These are phyloP conservation scores for Drechslerella stenobrocha DNA, from an alignment of 2,329 filamentous ascomycete genomes.

Conservation along the genomic window DNA sequence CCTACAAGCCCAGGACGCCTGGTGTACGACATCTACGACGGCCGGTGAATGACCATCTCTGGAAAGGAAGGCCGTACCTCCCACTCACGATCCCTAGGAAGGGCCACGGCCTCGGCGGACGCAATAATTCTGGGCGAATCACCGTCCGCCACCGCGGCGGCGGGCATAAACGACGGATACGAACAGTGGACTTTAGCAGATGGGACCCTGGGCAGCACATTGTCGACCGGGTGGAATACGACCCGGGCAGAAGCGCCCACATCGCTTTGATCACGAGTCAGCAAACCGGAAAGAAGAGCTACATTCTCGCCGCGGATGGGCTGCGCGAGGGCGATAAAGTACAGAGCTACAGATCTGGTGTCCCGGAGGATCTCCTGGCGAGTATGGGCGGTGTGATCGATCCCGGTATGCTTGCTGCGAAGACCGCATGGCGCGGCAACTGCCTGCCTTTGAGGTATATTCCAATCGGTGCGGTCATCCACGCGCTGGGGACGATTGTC, in stretches of 20 bases:
- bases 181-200: constrained; percentile 86
- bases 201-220: constrained; percentile 76
- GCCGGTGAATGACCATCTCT: constrained; percentile 93
- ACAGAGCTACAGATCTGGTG: constrained; percentile 87
- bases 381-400: constrained; percentile 93
- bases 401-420: constrained; percentile 91
- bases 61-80: constrained; percentile 84
- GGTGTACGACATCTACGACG: constrained; percentile 88
- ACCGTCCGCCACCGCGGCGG: constrained; percentile 91
- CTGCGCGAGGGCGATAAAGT: constrained; percentile 88
- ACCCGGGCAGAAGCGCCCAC: constrained; percentile 88
- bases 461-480: constrained; percentile 88
- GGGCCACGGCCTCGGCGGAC: constrained; percentile 86
- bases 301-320: constrained; percentile 93
- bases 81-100: constrained; percentile 88
- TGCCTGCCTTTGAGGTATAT: constrained; percentile 95
- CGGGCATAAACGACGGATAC: constrained; percentile 86
- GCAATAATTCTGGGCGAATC: constrained; percentile 82
- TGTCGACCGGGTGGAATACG: constrained; percentile 94
- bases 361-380: constrained; percentile 80
- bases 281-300: constrained; percentile 74
- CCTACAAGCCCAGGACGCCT: constrained; percentile 90
- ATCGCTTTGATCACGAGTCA: constrained; percentile 82
- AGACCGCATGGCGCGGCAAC: constrained; percentile 91
- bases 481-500: constrained; percentile 78